Evolutionary conservation across 371 early-diverging fungal species (phyloP), one percentile per base, ranked within the genome.

Genomic region (Syncephalastrum contaminatum): DNA sequence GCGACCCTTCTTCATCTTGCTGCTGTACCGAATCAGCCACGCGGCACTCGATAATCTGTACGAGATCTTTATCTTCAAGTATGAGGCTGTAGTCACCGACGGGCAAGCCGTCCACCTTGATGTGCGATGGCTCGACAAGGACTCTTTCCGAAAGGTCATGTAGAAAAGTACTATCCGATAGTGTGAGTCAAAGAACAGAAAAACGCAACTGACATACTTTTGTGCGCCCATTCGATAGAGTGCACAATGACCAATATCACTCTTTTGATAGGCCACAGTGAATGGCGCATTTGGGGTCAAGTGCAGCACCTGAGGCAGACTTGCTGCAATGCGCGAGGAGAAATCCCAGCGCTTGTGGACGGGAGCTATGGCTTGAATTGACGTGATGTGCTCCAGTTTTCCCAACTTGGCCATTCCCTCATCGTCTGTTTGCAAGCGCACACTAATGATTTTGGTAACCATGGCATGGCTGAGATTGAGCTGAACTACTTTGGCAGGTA

Each of bases 321-420:
- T 25, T 4, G 56, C 16, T 40, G 46, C 43, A 7, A 20, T 27
- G 5, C 27, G 56, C 43, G 22, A 42, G 42, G 20, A 50, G 20
- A 48, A 14, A 19, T 41, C 40, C 54, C 54, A 49, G 2, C 14
- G 16, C 48, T 63, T 54, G 15, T 41, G 18, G 14, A 53, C 22
- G 19, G 53, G 53, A 1, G 41, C 40, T n/a, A 16, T 15, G 8
- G 51, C 46, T 1, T 21, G 39, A 13, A 72, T 41, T 6, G 20
- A 48, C 3, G 56, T 43, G 21, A 77, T 61, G 42, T 69, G 51
- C 1, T 53, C 15, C 3, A 84, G 50, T 2, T 56, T 41, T 1
- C 85, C 85, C 3, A 84, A 62, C 6, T 59, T 51, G 10, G 80
- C 59, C 2, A 70, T 25, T 19, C 85, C 85, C 4, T 77, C 48